Evolutionary conservation across 345 rosid species (phyloP), one percentile per base, ranked within the genome.

Genomic region (Passiflora organensis): DNA sequence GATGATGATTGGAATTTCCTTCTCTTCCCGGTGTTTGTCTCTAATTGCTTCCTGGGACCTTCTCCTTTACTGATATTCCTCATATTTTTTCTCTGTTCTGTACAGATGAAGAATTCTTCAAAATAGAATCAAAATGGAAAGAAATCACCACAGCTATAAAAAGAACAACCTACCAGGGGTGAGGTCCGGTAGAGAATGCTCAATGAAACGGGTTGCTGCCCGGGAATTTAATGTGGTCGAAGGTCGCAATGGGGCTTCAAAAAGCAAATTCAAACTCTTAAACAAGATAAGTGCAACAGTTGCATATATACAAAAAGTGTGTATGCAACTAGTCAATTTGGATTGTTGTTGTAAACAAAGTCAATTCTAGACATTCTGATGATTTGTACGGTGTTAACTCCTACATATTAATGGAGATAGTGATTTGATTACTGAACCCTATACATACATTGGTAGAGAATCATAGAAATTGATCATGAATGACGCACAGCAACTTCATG

Each of bases 201-300:
- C 82, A 15, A 93, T 89, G 75, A 93, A 79, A 48, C 95, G 97
- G 45, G 89, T 75, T 12, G 99, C 87, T 43, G 95, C 99, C 58
- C 60, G 89, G 73, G 71, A 71, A 75, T 93, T 89, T 71, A 93
- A 76, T 59, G 78, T 70, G 47, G 96, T 69, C 4, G 95, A 83
- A 43, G 86, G 95, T 22, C 77, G 86, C 56, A 71, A 65, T 38
- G 97, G 96, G 39, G 76, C 99, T 93, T 63, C n/a, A 11, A 66
- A 51, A 42, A 56, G 71, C 43, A 51, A 43, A 37, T 49, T 39
- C 60, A 52, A 42, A 58, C 9, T 56, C 44, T 56, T 51, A 13
- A 36, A 25, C 34, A 28, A 28, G 34, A 28, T 28, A 28, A 28
- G 3, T 2, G 34, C 34, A 2, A 28, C 8, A 8, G 5, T 28